phyloP scores from a whole-genome alignment of 2,329 filamentous ascomycete genomes.

The Sporothrix luriei region DNA sequence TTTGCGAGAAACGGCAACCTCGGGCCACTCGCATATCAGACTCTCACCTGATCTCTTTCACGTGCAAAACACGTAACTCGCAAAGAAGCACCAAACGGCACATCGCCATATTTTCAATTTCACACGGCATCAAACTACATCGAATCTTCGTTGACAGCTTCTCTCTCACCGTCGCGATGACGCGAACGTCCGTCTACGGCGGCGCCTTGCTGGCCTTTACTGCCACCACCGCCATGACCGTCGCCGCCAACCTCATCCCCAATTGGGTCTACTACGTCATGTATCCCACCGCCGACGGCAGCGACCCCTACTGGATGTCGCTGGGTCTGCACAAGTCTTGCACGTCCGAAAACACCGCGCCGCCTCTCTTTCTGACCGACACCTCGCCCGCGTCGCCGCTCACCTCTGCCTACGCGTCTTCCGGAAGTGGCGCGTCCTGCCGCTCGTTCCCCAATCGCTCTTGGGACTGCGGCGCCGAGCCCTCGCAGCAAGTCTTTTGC shows the following conservation, averaged over 20 bases:
- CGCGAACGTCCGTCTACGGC: constrained; percentile 49
- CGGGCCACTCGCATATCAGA: background rate
- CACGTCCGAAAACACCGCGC: constrained; percentile 56
- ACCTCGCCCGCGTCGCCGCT: background rate
- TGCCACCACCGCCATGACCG: constrained; percentile 70
- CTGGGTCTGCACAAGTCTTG: constrained; percentile 84
- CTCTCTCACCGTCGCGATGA: constrained; percentile 43
- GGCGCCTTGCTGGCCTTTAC: constrained; percentile 49
- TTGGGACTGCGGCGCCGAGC: constrained; percentile 60
- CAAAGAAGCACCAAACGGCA: background rate
- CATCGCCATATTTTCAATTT: no score
- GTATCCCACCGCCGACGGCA: constrained; percentile 47
- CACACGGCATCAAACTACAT: no score
- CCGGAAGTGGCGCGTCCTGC: constrained; percentile 58
- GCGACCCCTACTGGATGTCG: constrained; percentile 56
- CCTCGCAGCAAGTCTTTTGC: constrained; percentile 71
- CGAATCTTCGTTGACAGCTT: no score
- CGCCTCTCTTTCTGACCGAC: background rate
- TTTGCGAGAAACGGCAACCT: background rate
- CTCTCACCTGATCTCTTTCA: background rate
- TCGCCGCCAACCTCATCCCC: constrained; percentile 68
- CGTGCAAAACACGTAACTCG: background rate
- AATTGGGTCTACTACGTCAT: constrained; percentile 70
- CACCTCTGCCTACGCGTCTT: background rate
- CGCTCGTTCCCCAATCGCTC: constrained; percentile 69